These are phyloP conservation scores for Kodamaea suecica DNA, from an alignment of 1,139 yeast genomes.

Conservation along the genomic window DNA sequence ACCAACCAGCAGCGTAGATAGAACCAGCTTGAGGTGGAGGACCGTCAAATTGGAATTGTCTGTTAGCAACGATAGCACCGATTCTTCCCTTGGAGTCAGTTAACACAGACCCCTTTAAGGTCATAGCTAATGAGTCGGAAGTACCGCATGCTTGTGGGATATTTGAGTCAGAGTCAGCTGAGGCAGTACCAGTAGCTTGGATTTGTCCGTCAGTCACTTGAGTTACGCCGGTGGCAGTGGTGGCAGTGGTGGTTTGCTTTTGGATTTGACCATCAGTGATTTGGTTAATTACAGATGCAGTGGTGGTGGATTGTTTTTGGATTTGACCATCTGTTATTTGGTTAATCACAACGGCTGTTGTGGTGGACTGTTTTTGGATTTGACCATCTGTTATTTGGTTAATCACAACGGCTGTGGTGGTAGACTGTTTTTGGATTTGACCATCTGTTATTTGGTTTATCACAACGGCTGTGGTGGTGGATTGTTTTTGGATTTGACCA, in stretches of 20 bases:
- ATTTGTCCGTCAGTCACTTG: slow-evolving; percentile 44
- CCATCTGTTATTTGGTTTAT: slow-evolving; percentile 31
- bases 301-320: slow-evolving; percentile 43
- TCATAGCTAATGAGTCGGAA: slow-evolving; percentile 52
- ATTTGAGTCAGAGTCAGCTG: slow-evolving; percentile 10
- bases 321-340: slow-evolving; percentile 56
- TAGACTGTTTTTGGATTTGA: slow-evolving; percentile 39
- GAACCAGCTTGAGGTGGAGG: slow-evolving; percentile 92
- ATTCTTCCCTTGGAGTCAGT: slow-evolving; percentile 66
- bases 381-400: slow-evolving; percentile 33
- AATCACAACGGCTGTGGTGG: slow-evolving; percentile 16
- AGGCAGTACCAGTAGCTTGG: slow-evolving; percentile 18
- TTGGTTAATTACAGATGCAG: slow-evolving; percentile 28
- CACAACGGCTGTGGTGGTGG: slow-evolving; percentile 24
- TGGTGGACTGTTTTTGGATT: slow-evolving; percentile 18
- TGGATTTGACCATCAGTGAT: slow-evolving; percentile 43
- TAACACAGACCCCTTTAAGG: slow-evolving; percentile 51
- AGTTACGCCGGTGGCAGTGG: slow-evolving; percentile 30
- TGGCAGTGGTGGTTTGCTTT: slow-evolving; percentile 21
- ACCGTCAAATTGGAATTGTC: slow-evolving; percentile 87
- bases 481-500: slow-evolving; percentile 46
- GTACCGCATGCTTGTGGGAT: slow-evolving; percentile 46
- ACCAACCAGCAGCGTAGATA: slow-evolving; percentile 84
- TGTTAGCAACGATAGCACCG: slow-evolving; percentile 80
- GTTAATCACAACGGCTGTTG: slow-evolving; percentile 38